Base-by-base conservation (phyloP, 2,329 filamentous ascomycete genomes). In the Exserohilum rostratum region DNA sequence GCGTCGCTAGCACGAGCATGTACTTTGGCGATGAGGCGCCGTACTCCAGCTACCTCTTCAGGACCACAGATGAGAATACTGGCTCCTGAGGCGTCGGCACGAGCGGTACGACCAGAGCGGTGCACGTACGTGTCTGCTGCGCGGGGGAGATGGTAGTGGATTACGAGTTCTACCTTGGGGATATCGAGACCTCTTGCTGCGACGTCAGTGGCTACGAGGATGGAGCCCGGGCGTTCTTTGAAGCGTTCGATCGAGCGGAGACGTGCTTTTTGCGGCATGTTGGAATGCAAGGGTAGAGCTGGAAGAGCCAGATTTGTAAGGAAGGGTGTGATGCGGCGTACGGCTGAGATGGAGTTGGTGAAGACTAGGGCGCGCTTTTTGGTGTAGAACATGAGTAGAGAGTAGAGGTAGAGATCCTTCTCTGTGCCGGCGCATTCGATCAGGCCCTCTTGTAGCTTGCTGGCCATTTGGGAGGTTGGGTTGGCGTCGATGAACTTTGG, bases 321-420 rank as follows among this genome's bases (percentile, higher is more conserved):
- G 69, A 97, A 85, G 0, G 93, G 91, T 0, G 89, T 87, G 11
- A 99, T 81, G 33, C 95, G 90, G 39, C 92, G 89, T 46, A 96
- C 93, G 2, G 93, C 90, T 47, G 90, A 90, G 74, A 99, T 97
- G 39, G 93, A 96, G 78, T 99, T 99, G 25, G 93, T 92, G 74
- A 99, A 99, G 43, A 99, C 87, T 2, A 99, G 82, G 0, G 91
- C 92, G 29, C 93, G 89, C 33, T 88, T 85, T 43, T 88, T 88
- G 1, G 90, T 87, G 70, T 96, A 90, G 52, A 96, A 86, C 2
- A 97, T 83, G 0, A 98, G 82, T 7, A 96, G 81, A 0, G 92
- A 85, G 76, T 99, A 99, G 35, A 98, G 87, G 63, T 93, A 98
- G 9, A 99, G 85, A 74, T 99, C 95, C 85, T 99, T 99, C 72